These are phyloP conservation scores for Penicillium arizonense DNA, from an alignment of 495 filamentous ascomycete species.

Conservation along the genomic window DNA sequence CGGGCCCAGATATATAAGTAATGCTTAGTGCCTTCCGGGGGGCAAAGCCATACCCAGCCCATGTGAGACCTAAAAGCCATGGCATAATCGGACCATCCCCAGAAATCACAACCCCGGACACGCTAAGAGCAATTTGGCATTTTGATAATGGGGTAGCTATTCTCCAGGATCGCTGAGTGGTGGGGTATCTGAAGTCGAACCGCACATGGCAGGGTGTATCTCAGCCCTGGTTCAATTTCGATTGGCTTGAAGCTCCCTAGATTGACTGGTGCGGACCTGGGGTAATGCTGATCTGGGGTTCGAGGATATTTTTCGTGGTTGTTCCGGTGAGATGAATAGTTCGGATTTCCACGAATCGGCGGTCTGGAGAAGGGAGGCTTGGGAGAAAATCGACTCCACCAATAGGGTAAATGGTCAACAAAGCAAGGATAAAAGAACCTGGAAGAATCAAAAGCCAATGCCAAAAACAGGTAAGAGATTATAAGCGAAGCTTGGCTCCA, in stretches of 20 bases:
- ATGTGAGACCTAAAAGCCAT: conserved; percentile 13
- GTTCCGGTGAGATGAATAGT: conserved; percentile 15
- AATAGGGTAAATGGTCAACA: conserved; percentile 19
- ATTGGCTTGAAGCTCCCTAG: conserved; percentile 10
- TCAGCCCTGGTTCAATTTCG: not conserved
- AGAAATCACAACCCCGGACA: conserved; percentile 14
- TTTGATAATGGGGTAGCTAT: conserved; percentile 14
- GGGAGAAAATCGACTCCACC: conserved; percentile 33
- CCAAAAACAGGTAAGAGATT: not conserved
- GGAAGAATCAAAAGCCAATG: not conserved
- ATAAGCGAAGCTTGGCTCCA: not conserved
- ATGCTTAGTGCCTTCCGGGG: conserved; percentile 1
- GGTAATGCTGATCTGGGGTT: conserved; percentile 34
- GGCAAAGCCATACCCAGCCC: conserved; percentile 3
- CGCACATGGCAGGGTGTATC: conserved; percentile 9
- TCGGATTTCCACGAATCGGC: conserved; percentile 39
- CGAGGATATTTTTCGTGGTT: conserved; percentile 35
- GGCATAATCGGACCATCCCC: conserved; percentile 11
- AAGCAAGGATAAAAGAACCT: not conserved
- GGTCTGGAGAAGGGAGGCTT: not conserved
- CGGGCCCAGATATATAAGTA: conserved; percentile 20
- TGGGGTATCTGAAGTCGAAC: conserved; percentile 23
- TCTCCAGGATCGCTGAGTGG: conserved; percentile 29
- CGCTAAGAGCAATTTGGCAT: conserved; percentile 21
- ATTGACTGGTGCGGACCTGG: conserved; percentile 12